Evolutionary conservation across 495 filamentous ascomycete genomes (phyloP).

Genomic region (Halenospora varia): DNA sequence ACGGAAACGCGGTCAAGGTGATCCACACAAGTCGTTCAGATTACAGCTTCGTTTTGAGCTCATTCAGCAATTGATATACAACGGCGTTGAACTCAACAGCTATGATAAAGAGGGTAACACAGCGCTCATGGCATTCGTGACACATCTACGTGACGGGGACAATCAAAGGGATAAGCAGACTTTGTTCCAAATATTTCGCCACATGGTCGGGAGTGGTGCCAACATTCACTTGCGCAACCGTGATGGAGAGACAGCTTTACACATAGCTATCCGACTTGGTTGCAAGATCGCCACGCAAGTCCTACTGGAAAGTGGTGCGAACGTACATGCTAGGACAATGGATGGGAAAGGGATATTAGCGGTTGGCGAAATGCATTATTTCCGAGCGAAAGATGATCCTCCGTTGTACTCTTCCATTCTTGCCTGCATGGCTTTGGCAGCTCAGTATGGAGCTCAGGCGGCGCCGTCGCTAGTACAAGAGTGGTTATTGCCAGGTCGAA

Average conservation of each 20-base stretch:
- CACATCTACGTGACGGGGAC: conserved; percentile 36
- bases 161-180: conserved; percentile 25
- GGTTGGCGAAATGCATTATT: conserved; percentile 4
- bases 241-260: conserved; percentile 40
- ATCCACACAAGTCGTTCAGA: conserved; percentile 1
- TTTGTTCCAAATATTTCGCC: conserved; percentile 29
- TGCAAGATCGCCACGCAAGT: conserved; percentile 38
- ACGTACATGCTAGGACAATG: not conserved
- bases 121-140: conserved; percentile 42
- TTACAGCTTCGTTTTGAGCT: conserved; percentile 25
- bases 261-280: conserved; percentile 39
- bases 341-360: not conserved
- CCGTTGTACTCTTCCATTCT: conserved; percentile 9
- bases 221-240: conserved; percentile 38
- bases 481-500: not conserved
- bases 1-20: conserved; percentile 22
- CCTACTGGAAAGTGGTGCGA: conserved; percentile 30
- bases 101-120: conserved; percentile 40
- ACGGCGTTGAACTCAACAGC: conserved; percentile 37
- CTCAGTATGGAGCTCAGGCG: conserved; percentile 5
- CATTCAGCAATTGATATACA: conserved; percentile 31
- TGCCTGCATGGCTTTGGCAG: conserved; percentile 12
- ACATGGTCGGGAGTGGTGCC: conserved; percentile 23
- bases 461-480: conserved; percentile 9
- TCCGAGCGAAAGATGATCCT: conserved; percentile 2